phyloP scores from a whole-genome alignment of 495 filamentous ascomycete genomes.

The Glarea lozoyensis region DNA sequence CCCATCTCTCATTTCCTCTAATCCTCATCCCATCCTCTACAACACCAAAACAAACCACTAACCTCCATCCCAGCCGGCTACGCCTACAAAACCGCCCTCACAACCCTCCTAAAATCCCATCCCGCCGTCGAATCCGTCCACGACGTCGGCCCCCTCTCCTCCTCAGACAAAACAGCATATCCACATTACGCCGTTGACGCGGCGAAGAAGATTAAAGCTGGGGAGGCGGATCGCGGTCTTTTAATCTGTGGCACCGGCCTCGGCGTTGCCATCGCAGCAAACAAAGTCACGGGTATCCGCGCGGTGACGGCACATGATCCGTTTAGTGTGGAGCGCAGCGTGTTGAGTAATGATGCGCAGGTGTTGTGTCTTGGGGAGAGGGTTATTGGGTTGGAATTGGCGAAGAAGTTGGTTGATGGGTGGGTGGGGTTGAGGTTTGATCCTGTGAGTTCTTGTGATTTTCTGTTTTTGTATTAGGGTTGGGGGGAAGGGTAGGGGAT shows the following conservation, averaged over 20 bases:
- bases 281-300: constrained; percentile 77
- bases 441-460: constrained; percentile 39
- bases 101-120: constrained; percentile 56
- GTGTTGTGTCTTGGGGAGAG: constrained; percentile 84
- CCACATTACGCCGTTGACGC: constrained; percentile 70
- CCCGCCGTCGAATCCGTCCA: constrained; percentile 57
- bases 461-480: neutral
- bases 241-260: constrained; percentile 84
- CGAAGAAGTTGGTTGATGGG: constrained; percentile 66
- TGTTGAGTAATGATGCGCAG: constrained; percentile 80
- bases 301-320: constrained; percentile 84
- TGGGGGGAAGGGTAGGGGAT: constrained; percentile 25
- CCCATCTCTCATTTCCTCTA: neutral
- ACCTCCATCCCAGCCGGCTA: constrained; percentile 67
- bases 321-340: constrained; percentile 72
- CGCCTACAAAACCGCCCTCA: constrained; percentile 72
- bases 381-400: constrained; percentile 73
- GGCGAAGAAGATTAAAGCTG: constrained; percentile 52
- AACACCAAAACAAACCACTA: no score
- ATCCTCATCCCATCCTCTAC: constrained; percentile 1
- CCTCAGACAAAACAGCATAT: constrained; percentile 73
- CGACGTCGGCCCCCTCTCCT: constrained; percentile 48
- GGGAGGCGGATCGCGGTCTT: constrained; percentile 68
- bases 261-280: constrained; percentile 77
- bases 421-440: constrained; percentile 82